phyloP scores from a whole-genome alignment of 148 eudicot species.

The Cornus kousa region DNA sequence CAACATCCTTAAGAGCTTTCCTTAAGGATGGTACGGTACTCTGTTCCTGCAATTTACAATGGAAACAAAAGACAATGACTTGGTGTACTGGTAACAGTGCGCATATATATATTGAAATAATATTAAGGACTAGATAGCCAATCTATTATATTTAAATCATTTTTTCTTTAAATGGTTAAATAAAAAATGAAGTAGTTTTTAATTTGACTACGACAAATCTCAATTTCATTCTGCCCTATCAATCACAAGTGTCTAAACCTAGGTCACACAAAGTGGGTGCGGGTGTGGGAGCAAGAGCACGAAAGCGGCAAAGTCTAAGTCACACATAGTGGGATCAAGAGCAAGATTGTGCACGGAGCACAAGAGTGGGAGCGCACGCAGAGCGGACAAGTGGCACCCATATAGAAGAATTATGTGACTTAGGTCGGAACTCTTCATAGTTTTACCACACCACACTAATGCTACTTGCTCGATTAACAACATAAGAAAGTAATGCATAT shows the following conservation, averaged over 20 bases:
- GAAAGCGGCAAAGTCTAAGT: too few species aligned
- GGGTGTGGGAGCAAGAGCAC: too few species aligned
- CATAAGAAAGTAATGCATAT: too few species aligned
- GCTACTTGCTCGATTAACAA: neutral
- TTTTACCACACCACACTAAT: too few species aligned
- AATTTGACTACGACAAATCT: too few species aligned
- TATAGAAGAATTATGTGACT: too few species aligned
- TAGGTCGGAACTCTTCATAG: neutral
- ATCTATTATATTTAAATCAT: neutral
- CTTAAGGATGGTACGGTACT: constrained; percentile 79
- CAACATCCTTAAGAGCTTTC: constrained; percentile 91
- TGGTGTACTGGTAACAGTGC: neutral
- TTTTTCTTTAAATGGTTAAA: neutral
- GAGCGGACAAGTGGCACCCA: too few species aligned
- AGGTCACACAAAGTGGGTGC: too few species aligned
- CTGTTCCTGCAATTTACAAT: constrained; percentile 59
- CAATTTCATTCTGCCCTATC: neutral
- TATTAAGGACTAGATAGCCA: neutral
- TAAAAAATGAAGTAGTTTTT: too few species aligned
- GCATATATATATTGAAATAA: neutral
- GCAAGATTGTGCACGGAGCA: too few species aligned
- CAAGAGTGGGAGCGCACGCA: too few species aligned
- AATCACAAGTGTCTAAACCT: neutral
- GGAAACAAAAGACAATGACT: neutral
- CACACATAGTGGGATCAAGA: too few species aligned